Base-by-base conservation (phyloP, 2,329 filamentous ascomycete genomes). In the Talaromyces sp. region DNA sequence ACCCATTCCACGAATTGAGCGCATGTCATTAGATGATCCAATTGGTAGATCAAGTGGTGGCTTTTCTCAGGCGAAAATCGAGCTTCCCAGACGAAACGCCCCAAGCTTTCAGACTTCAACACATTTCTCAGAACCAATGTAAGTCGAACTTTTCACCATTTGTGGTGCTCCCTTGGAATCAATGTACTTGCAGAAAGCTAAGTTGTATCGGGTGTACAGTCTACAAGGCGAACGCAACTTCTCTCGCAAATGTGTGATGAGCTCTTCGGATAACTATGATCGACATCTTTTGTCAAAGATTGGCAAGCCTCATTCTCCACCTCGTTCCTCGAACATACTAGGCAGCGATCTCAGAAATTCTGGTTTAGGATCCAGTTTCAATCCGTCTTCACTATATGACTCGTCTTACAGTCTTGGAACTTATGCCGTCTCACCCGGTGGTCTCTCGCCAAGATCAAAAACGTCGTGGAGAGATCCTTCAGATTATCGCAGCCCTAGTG, bases 281-380 rank as follows among this genome's bases (percentile, higher is more conserved):
- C 84, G 87, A 72, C 84, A 86, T 67, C 76, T 88, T 13, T 75
- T 88, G 31, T 86, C 85, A 58, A 87, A 86, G 69, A 88, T 88
- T 65, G 85, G 85, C 37, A 86, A 86, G 56, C 82, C 84, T 6
- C 83, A 83, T 64, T 86, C 85, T 8, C 83, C 83, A 31, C 82
- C 84, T 19, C 78, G 83, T 59, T 78, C 73, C 62, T 76, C 75
- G 14, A 67, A 73, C 41, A 76, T 71, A 60, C 67, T 75, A 27
- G 71, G 75, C 67, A 72, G 72, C 39, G 76, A 77, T 35, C 69
- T 69, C 52, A 71, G 66, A 65, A 54, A 16, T 35, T 74, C 14
- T 50, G 71, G 69, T 43, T 69, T 74, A 57, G 64, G 54, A 48
- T 59, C 60, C n/a, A 66, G 65, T n/a, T 63, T 63, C 19, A 61